These are phyloP conservation scores for Beauveria caledonica DNA, from an alignment of 2,329 filamentous ascomycete species.

Conservation along the genomic window DNA sequence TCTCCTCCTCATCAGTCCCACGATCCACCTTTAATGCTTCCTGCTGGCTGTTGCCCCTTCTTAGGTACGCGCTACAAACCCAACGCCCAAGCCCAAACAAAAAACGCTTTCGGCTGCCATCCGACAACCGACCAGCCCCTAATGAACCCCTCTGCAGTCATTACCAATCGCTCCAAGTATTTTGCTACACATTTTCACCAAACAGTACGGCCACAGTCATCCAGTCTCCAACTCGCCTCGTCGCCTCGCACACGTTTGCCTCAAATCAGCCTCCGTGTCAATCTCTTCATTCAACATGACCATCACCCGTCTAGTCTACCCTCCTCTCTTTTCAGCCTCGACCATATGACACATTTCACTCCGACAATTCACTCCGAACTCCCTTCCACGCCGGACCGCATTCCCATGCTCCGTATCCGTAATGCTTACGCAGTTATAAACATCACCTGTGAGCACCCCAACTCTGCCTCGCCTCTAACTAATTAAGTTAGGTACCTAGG, in stretches of 20 bases:
- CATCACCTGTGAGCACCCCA: not conserved
- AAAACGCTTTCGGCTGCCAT: conserved; percentile 5
- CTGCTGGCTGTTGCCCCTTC: too few species aligned
- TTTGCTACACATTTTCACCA: not conserved
- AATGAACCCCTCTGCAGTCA: not conserved
- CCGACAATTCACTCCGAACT: not conserved
- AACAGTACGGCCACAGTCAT: not conserved
- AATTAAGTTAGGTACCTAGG: too few species aligned
- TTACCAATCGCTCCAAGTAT: not conserved
- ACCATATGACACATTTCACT: too few species aligned
- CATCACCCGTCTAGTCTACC: not conserved
- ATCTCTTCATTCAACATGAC: not conserved
- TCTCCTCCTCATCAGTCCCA: too few species aligned
- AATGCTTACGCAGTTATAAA: not conserved
- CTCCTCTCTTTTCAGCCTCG: too few species aligned
- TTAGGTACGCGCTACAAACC: not conserved
- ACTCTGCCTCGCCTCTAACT: not conserved
- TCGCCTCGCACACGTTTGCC: not conserved
- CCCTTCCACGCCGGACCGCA: not conserved
- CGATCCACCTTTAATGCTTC: too few species aligned
- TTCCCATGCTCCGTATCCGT: not conserved
- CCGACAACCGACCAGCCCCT: conserved; percentile 2
- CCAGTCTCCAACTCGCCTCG: not conserved
- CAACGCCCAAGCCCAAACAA: not conserved
- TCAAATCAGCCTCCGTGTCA: not conserved